Evolutionary conservation across 768 basidiomycete species (phyloP).

Genomic region (Cystobasidium ongulense): DNA sequence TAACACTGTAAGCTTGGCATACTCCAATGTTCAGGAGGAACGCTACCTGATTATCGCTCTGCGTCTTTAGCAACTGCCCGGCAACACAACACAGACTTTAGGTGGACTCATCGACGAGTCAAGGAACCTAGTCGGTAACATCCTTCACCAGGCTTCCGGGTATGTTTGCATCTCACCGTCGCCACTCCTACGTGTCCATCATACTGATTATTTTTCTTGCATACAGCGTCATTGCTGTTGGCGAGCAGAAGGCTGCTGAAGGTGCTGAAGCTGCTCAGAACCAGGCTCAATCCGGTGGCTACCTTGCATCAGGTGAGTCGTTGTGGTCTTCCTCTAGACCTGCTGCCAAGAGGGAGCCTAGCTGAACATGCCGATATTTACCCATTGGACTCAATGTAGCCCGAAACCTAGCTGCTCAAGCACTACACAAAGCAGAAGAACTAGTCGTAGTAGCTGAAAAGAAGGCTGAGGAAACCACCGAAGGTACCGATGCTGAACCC

Average conservation of each 20-base stretch:
- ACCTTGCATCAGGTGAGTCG: background rate
- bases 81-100: conserved; percentile 9
- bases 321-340: background rate
- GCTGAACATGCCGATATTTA: background rate
- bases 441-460: conserved; percentile 6
- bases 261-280: background rate
- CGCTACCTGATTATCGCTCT: background rate
- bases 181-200: background rate
- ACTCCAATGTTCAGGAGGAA: background rate
- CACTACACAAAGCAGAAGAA: conserved; percentile 15
- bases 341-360: background rate
- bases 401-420: conserved; percentile 12
- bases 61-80: conserved; percentile 11
- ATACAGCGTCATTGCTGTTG: conserved; percentile 13
- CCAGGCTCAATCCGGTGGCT: background rate
- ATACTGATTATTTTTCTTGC: background rate
- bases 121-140: conserved; percentile 12
- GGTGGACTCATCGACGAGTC: conserved; percentile 23
- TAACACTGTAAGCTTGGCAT: conserved; percentile 3
- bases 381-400: background rate
- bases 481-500: conserved; percentile 6
- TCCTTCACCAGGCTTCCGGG: conserved; percentile 5
- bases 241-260: conserved; percentile 18
- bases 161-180: background rate
- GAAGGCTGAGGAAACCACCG: background rate